Evolutionary conservation across 106 monocot species (phyloP).

Genomic region (Acanthochlamys bracteata): DNA sequence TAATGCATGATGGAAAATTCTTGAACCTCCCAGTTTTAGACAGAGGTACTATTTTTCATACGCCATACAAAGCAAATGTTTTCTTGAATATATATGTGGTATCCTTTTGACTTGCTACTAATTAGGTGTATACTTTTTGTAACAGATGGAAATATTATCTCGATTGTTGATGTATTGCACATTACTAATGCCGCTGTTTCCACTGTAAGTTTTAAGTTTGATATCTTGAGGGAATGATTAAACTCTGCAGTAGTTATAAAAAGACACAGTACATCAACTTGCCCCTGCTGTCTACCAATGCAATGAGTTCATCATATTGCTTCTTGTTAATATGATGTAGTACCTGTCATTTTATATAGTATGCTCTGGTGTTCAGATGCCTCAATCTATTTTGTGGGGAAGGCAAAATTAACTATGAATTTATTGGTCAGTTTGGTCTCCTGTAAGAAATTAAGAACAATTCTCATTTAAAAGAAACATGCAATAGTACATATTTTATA

Average conservation of each 20-base stretch:
- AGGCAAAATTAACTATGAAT: neutral
- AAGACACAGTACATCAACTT: neutral
- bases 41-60: conserved; percentile 26
- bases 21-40: conserved; percentile 60
- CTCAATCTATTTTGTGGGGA: neutral
- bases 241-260: neutral
- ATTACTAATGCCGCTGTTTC: conserved; percentile 64
- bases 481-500: too few species aligned
- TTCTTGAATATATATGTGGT: too few species aligned
- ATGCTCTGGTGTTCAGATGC: too few species aligned
- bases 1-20: conserved; percentile 53
- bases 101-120: neutral
- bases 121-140: conserved; percentile 3
- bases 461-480: too few species aligned
- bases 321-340: neutral
- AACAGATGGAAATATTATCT: conserved; percentile 65
- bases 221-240: neutral
- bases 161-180: conserved; percentile 65
- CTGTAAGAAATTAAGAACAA: neutral
- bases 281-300: neutral
- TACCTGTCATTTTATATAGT: neutral
- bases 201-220: conserved; percentile 34
- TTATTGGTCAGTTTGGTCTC: neutral
- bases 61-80: neutral
- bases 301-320: neutral